Conservation (phyloP, 441 rosid species). For the Macaranga tanarius region DNA sequence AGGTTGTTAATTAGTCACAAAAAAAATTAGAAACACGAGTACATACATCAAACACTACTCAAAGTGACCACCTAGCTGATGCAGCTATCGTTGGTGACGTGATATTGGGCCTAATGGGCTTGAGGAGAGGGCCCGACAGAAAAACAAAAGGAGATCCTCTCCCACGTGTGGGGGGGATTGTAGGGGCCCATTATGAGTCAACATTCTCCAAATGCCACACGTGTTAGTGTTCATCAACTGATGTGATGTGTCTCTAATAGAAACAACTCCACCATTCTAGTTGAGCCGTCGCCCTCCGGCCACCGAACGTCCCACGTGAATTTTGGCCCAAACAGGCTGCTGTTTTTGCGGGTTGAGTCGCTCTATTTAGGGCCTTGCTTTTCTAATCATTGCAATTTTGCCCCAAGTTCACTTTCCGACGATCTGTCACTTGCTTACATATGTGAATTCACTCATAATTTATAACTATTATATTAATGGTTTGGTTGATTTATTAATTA, state of each 20-base stretch:
- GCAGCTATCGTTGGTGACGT: not conserved
- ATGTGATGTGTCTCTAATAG: conserved; percentile 27
- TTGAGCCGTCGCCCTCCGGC: conserved; percentile 32
- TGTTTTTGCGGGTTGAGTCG: conserved; percentile 5
- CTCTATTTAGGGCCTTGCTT: not conserved
- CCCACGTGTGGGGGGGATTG: conserved; percentile 58
- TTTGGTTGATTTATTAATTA: too few species aligned
- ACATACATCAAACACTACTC: not conserved
- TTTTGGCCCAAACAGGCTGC: not conserved
- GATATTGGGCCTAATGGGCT: conserved; percentile 27
- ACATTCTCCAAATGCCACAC: conserved; percentile 33
- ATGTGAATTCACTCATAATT: not conserved
- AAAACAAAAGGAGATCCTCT: conserved; percentile 33
- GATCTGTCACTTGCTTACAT: too few species aligned
- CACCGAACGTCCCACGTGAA: conserved; percentile 6
- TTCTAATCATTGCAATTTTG: not conserved
- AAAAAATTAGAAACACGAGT: too few species aligned
- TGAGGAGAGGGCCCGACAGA: conserved; percentile 27
- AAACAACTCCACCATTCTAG: conserved; percentile 13
- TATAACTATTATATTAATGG: too few species aligned
- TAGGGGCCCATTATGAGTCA: conserved; percentile 34
- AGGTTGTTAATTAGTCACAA: too few species aligned
- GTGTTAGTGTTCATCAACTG: conserved; percentile 35
- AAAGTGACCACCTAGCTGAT: not conserved
- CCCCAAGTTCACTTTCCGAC: too few species aligned